These are phyloP conservation scores for Rhodotorula graminis DNA, from an alignment of 768 basidiomycete species.

Conservation along the genomic window DNA sequence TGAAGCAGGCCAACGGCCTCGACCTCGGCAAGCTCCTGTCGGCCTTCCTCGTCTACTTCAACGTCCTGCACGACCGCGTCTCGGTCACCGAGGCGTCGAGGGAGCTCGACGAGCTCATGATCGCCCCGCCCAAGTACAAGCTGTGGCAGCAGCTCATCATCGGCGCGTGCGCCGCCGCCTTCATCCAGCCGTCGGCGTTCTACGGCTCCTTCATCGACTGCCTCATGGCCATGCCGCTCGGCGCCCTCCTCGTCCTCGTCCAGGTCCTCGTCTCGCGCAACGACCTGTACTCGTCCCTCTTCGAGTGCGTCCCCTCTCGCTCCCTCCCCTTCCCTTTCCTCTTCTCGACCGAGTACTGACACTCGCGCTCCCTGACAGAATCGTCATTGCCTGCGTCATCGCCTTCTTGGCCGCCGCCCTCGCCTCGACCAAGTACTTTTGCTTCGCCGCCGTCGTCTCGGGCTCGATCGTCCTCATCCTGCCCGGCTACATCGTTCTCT, in stretches of 20 bases:
- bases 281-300: slow-evolving; percentile 73
- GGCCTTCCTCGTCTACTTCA: slow-evolving; percentile 37
- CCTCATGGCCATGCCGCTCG: slow-evolving; percentile 67
- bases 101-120: slow-evolving; percentile 70
- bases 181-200: slow-evolving; percentile 52
- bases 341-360: slow-evolving; percentile 9
- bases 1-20: slow-evolving; percentile 51
- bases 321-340: background rate
- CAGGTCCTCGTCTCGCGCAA: slow-evolving; percentile 63
- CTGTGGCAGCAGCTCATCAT: slow-evolving; percentile 62
- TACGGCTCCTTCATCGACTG: slow-evolving; percentile 73
- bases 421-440: slow-evolving; percentile 63
- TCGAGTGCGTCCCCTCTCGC: slow-evolving; percentile 53
- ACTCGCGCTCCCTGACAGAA: slow-evolving; percentile 49
- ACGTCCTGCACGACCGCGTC: slow-evolving; percentile 64
- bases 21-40: slow-evolving; percentile 68
- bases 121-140: slow-evolving; percentile 51
- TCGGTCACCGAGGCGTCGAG: slow-evolving; percentile 68
- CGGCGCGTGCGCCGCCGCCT: slow-evolving; percentile 55
- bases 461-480: slow-evolving; percentile 73
- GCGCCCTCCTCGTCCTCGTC: slow-evolving; percentile 65
- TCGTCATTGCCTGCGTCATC: slow-evolving; percentile 70
- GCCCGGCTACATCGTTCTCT: slow-evolving; percentile 61
- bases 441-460: slow-evolving; percentile 74
- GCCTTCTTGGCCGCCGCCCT: slow-evolving; percentile 74